Evolutionary conservation across 2,329 filamentous ascomycete species (phyloP), one percentile per base, ranked within the genome.

Genomic region (Xylariaceae sp.): DNA sequence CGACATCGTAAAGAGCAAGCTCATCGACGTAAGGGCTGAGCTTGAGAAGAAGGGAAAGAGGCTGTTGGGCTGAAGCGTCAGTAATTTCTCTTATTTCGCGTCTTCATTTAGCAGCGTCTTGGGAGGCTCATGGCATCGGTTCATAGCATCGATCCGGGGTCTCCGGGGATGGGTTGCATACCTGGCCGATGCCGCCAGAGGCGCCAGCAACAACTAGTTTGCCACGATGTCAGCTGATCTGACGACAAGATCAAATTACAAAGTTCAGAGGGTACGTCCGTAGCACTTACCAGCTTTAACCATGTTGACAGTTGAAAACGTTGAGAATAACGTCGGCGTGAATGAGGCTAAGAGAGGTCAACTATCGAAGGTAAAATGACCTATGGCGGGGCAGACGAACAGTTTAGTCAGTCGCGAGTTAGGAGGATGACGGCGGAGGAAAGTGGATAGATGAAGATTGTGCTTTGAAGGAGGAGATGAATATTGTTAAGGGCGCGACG

Each of bases 121-220:
- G 12, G 30, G 11, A 40, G 32, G 34, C 3, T 19, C 19, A 45
- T 35, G 27, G 32, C 31, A 11, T 35, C 31, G 8, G 37, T 40
- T 43, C 29, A 37, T 46, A 37, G 6, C 32, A 19, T 19, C 19
- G 19, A 19, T 19, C 27, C 9, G 37, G 2, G n/a, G 19, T 35
- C 11, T 37, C 9, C 9, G 19, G 48, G 26, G 40, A 42, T 19
- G 11, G 26, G 51, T 46, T 41, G 71, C 78, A 68, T 72, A 95
- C 91, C 86, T 96, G 92, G 75, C 92, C 94, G 85, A 99, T 99
- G 79, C 94, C 94, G 78, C 94, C 94, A 74, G 92, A 86, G 72
- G 92, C 94, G 76, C 94, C 94, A 77, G 94, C 91, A 79, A 99
- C 92, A 71, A 85, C 81, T 86, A 53, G 51, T 12, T 7, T n/a